Percentiles rank a stretch among this genome's conserved stretches.
Evolutionary conservation across 305 asterid genomes (phyloP).

Genomic region (Coffea humblotiana): DNA sequence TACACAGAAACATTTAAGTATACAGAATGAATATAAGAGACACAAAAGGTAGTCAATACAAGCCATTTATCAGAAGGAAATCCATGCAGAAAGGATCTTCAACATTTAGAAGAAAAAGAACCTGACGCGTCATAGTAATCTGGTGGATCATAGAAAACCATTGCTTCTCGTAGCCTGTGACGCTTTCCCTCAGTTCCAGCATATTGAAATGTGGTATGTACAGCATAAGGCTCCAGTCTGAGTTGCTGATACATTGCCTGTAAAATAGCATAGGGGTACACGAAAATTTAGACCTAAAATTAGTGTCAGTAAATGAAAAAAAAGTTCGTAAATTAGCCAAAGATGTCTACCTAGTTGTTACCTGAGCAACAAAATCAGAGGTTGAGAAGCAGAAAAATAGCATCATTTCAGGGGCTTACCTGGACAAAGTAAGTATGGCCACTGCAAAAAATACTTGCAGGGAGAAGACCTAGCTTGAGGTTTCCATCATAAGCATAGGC

Average conservation of each 20-base stretch:
- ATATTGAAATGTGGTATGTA: constrained; percentile 95
- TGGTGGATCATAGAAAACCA: constrained; percentile 83
- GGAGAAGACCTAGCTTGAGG: constrained; percentile 93
- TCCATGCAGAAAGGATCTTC: not conserved
- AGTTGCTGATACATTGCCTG: constrained; percentile 93
- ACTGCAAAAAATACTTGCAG: constrained; percentile 96
- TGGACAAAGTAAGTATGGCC: constrained; percentile 98
- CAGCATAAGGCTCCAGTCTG: constrained; percentile 87
- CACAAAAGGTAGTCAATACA: constrained; percentile 1
- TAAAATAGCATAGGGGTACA: constrained; percentile 7
- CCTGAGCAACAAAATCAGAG: constrained; percentile 3
- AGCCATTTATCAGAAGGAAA: not conserved
- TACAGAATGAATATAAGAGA: not conserved
- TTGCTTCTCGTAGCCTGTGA: constrained; percentile 95
- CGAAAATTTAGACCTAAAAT: not conserved
- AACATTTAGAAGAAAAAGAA: constrained; percentile 30
- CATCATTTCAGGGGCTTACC: constrained; percentile 39
- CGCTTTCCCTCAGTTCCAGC: constrained; percentile 99
- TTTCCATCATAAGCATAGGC: constrained; percentile 95
- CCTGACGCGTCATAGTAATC: constrained; percentile 91
- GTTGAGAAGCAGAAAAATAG: constrained; percentile 12
- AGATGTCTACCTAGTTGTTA: not conserved
- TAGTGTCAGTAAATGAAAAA: not conserved
- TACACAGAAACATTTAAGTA: not conserved
- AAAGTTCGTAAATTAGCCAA: not conserved